Evolutionary conservation across 805 yeast genomes (phyloP), one percentile per base, ranked within the genome.

Genomic region (Kazachstania psychrophila): DNA sequence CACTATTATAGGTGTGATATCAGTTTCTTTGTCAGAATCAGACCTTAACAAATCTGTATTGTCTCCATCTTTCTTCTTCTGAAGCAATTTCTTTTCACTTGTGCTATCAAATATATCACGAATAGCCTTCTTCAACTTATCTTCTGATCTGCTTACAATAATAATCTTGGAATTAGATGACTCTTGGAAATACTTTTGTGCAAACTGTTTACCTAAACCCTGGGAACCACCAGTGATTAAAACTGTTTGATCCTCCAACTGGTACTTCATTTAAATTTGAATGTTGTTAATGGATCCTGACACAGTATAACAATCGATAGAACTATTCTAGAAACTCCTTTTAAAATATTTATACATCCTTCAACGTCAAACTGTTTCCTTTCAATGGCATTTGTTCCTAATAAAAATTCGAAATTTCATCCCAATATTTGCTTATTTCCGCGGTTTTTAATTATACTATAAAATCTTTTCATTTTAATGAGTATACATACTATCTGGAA

Each of bases 191-290:
- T 79, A 62, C 38, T 71, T 66, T 28, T 64, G 62, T 0, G 94
- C 95, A 39, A 89, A 58, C 26, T 80, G 83, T 3, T 77, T 77
- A 0, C 98, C 98, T 1, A 89, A 65, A 0, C 98, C 98, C 52
- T 89, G 98, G 0, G 96, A 86, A 0, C 86, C 97, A 3, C 98
- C 98, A 0, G 95, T 74, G n/a, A 89, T 69, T 13, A 89, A 69
- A 3, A 80, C 87, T 1, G 72, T 54, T 52, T 70, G 72, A 19
- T 71, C 70, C 34, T 68, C 63, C 9, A 72, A 64, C 3, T 30
- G 34, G 38, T 39, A 54, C 29, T 40, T 36, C 52, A 52, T 49
- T 2, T 9, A 6, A 6, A 23, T 23, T n/a, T n/a, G n/a, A n/a
- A n/a, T n/a, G n/a, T n/a, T n/a, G n/a, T n/a, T n/a, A n/a, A n/a